Base-by-base conservation (phyloP, 148 eudicot species). In the Silene uniflora region DNA sequence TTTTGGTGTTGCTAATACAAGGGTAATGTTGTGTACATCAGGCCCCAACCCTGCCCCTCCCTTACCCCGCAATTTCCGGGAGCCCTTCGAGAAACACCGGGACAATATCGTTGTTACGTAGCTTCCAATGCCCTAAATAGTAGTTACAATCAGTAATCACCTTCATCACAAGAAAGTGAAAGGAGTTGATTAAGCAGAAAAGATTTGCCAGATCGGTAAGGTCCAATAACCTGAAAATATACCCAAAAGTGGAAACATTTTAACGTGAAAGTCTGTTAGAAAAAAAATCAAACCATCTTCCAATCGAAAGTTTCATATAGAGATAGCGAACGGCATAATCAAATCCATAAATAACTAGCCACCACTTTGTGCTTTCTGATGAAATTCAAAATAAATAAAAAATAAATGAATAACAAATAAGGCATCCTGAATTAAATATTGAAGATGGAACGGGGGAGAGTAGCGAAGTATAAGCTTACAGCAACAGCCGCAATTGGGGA, bases 131-230 rank as follows among this genome's bases (percentile, higher is more conserved):
- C 62, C 16, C 42, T 25, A 54, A 13, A 23, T 21, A 73, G 73
- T 18, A 76, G 44, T 18, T 32, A 60, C 67, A 69, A 39, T 22
- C 17, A 47, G 56, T 66, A 68, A 62, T 79, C 86, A 94, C 98
- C 98, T 90, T 94, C 98, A 82, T 91, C 27, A 82, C 98, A 94
- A 70, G 98, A 89, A 62, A 94, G 93, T 23, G 98, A 91, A 63
- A 94, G 91, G 79, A 94, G 98, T 78, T 94, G 98, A 85, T 94
- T 94, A 78, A 94, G 97, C 18, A 94, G 83, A 85, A 94, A 94
- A 10, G 98, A 94, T 84, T 94, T 94, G 67, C 98, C 98, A 71
- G 98, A 94, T 73, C 98, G 90, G 77, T 94, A 94, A 21, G 97
- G 98, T 83, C 98, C 98, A 88, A 94, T 94, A 52, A 94, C 97